These are phyloP conservation scores for Vigna trinervia DNA, from an alignment of 306 rosid species.

Conservation along the genomic window DNA sequence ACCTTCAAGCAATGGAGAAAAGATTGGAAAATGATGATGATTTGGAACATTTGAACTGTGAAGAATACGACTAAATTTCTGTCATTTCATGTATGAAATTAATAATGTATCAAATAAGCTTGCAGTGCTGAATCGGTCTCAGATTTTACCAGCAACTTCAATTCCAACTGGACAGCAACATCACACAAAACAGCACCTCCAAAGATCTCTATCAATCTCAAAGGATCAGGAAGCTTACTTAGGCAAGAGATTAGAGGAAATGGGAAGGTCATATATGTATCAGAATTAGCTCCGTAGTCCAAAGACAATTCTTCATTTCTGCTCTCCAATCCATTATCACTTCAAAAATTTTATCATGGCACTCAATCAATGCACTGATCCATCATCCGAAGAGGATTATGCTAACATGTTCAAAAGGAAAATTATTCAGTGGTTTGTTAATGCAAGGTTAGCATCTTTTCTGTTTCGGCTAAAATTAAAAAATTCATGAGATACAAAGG, in stretches of 20 bases:
- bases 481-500: conserved; percentile 27
- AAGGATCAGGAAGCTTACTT: not conserved
- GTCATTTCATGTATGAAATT: not conserved
- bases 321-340: not conserved
- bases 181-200: not conserved
- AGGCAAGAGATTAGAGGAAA: not conserved
- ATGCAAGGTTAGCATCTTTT: not conserved
- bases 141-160: not conserved
- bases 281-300: not conserved
- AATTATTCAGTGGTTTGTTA: not conserved
- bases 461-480: conserved; percentile 5
- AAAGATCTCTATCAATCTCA: conserved; percentile 12
- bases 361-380: not conserved
- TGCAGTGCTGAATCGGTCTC: conserved; percentile 23
- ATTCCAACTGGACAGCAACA: conserved; percentile 11
- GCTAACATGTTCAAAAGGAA: not conserved
- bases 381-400: not conserved
- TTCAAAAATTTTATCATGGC: not conserved
- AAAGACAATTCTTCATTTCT: not conserved
- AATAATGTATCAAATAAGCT: not conserved
- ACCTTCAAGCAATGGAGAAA: not conserved
- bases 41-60: not conserved
- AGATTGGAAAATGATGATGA: not conserved
- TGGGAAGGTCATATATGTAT: not conserved
- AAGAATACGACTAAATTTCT: conserved; percentile 17